These are phyloP conservation scores for Glomus cerebriforme DNA, from an alignment of 192 early-diverging fungal genomes.

Conservation along the genomic window DNA sequence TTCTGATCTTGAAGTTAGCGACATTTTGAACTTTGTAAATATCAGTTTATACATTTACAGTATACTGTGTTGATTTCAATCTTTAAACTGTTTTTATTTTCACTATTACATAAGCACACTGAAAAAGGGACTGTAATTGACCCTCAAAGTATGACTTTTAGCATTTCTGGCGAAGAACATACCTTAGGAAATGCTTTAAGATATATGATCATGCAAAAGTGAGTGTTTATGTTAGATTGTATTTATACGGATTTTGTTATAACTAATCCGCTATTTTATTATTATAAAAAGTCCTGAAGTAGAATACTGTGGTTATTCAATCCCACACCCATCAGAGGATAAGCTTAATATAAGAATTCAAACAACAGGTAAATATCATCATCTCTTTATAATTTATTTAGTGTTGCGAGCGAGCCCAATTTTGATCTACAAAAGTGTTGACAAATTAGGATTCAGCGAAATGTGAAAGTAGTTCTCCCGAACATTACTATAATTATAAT, in stretches of 20 bases:
- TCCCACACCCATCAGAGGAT: conserved; percentile 94
- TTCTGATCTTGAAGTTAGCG: not conserved
- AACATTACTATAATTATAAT: not conserved
- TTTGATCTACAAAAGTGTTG: not conserved
- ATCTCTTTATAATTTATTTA: too few relatives aligned
- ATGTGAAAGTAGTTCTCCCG: too few relatives aligned
- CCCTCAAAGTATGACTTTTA: conserved; percentile 63
- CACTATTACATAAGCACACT: not conserved
- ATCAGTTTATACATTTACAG: not conserved
- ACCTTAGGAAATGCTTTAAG: conserved; percentile 94
- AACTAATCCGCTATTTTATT: not conserved
- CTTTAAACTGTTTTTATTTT: not conserved
- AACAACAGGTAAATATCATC: conserved; percentile 64
- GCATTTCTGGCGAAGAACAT: conserved; percentile 92
- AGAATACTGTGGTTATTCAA: conserved; percentile 93
- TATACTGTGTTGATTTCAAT: not conserved
- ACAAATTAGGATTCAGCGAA: not conserved
- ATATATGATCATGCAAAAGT: conserved; percentile 96
- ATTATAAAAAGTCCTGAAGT: conserved; percentile 67
- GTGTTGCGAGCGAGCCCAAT: too few relatives aligned
- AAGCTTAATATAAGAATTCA: conserved; percentile 93
- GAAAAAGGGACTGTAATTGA: not conserved
- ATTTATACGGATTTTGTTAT: not conserved
- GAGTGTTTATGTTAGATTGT: conserved; percentile 20
- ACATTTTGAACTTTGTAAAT: not conserved